A percentile compares a stretch with the other conserved stretches of the same genome.
phyloP scores from a whole-genome alignment of 2,329 filamentous ascomycete species.

The Apiospora sp. region DNA sequence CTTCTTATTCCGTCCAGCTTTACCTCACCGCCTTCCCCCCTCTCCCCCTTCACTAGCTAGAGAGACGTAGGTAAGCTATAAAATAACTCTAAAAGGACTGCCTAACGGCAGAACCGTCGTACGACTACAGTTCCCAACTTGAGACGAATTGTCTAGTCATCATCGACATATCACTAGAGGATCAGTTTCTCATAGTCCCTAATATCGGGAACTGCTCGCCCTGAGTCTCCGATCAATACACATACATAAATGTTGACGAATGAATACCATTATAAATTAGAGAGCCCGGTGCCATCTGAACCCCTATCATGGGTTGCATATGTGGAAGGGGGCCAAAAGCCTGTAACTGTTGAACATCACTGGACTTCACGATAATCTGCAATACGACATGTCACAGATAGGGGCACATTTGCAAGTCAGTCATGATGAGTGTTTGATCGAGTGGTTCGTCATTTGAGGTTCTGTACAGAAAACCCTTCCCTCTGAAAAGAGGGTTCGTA shows the following conservation, averaged over 20 bases:
- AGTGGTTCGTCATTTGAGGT: conserved; percentile 11
- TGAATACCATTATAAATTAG: background rate
- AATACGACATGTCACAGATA: background rate
- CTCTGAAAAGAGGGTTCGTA: conserved; percentile 1
- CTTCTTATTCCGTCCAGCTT: background rate
- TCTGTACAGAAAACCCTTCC: conserved; percentile 14
- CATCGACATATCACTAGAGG: no score
- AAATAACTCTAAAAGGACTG: conserved; percentile 20
- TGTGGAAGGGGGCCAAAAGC: background rate
- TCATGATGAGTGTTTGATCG: background rate
- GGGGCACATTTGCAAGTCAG: background rate
- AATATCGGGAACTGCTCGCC: no score
- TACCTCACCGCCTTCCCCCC: background rate
- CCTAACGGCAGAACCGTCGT: background rate
- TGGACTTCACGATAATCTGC: background rate
- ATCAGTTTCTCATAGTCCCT: no score
- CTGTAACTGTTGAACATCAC: background rate
- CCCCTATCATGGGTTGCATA: background rate
- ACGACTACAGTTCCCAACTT: background rate
- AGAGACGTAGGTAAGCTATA: background rate
- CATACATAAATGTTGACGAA: background rate
- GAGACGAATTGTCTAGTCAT: no score
- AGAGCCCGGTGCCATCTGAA: background rate
- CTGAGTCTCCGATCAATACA: no score
- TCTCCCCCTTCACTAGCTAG: background rate